These are phyloP conservation scores for Curvularia eragrostidis DNA, from an alignment of 2,329 filamentous ascomycete genomes.

Conservation along the genomic window DNA sequence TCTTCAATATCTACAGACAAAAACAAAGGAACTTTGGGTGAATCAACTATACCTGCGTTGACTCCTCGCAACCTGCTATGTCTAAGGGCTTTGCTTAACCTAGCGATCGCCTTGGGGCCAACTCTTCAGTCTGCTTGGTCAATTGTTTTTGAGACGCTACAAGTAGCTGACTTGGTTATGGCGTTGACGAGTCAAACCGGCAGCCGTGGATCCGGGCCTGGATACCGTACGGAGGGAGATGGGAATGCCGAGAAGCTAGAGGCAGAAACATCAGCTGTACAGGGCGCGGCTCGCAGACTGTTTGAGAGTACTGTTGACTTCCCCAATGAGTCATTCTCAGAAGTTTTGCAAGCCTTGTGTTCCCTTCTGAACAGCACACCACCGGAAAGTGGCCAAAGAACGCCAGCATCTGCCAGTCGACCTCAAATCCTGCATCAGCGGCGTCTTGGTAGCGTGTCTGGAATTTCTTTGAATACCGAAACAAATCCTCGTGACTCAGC, in stretches of 20 bases:
- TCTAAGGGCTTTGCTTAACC: constrained; percentile 86
- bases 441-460: constrained; percentile 54
- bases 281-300: constrained; percentile 82
- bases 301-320: constrained; percentile 94
- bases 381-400: constrained; percentile 34
- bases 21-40: constrained; percentile 65
- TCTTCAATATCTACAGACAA: constrained; percentile 63
- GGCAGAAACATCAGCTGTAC: constrained; percentile 84
- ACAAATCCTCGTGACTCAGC: constrained; percentile 54
- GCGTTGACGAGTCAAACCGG: constrained; percentile 51
- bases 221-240: constrained; percentile 33
- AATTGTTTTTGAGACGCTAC: constrained; percentile 88
- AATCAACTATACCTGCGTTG: constrained; percentile 58
- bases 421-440: constrained; percentile 46
- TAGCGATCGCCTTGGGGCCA: constrained; percentile 92
- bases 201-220: constrained; percentile 25
- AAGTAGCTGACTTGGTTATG: constrained; percentile 89
- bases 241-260: constrained; percentile 59
- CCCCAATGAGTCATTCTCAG: constrained; percentile 79
- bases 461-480: constrained; percentile 49
- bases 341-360: constrained; percentile 78
- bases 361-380: constrained; percentile 62
- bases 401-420: constrained; percentile 29
- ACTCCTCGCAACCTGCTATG: constrained; percentile 92
- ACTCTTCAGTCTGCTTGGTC: constrained; percentile 85